These are phyloP conservation scores for Fusarium robinianum DNA, from an alignment of 2,329 filamentous ascomycete species.

Conservation along the genomic window DNA sequence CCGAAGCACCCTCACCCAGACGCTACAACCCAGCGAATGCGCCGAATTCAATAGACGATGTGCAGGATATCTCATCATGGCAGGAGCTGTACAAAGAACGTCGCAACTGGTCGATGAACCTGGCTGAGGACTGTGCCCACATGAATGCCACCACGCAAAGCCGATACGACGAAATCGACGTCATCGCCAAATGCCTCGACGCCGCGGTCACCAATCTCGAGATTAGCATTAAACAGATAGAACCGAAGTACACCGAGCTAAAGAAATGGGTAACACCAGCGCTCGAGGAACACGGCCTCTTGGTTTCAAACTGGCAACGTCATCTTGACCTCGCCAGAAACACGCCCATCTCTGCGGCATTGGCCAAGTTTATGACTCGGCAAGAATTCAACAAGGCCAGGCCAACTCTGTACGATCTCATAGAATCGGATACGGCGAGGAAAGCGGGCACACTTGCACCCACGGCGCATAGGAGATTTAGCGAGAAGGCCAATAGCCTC, in stretches of 20 bases:
- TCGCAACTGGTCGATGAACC: conserved; percentile 74
- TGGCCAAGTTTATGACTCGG: conserved; percentile 68
- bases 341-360: conserved; percentile 67
- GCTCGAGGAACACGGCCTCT: conserved; percentile 67
- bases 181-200: conserved; percentile 78
- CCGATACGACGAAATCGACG: conserved; percentile 72
- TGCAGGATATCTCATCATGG: conserved; percentile 85
- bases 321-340: conserved; percentile 67
- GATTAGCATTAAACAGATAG: conserved; percentile 71
- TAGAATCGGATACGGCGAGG: conserved; percentile 73
- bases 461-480: conserved; percentile 63
- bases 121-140: conserved; percentile 69
- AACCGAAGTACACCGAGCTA: conserved; percentile 72
- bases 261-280: conserved; percentile 72
- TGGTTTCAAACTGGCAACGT: conserved; percentile 69
- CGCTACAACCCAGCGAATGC: conserved; percentile 65
- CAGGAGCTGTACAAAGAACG: conserved; percentile 82
- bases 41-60: conserved; percentile 82
- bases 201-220: conserved; percentile 87
- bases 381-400: conserved; percentile 51
- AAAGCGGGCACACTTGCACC: conserved; percentile 71
- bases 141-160: conserved; percentile 67
- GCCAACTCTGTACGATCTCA: conserved; percentile 72
- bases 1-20: conserved; percentile 56
- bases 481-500: conserved; percentile 61